These are phyloP conservation scores for Helianthus annuus DNA, from an alignment of 129 eudicot genomes.

Conservation along the genomic window HanXRQr2.0-SUNRISE NC_035449.2:5447829-5448328, in stretches of 20 bases:
- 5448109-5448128: not conserved
- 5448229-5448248: too few relatives aligned
- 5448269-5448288: too few relatives aligned
- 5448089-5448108: constrained; percentile 9
- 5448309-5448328: too few relatives aligned
- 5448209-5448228: too few relatives aligned
- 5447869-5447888: not conserved
- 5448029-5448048: constrained; percentile 7
- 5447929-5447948: constrained; percentile 1
- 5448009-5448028: not conserved
- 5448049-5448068: constrained; percentile 9
- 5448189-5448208: not conserved
- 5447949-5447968: constrained; percentile 5
- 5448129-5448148: constrained; percentile 1
- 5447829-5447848: not conserved
- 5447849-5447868: not conserved
- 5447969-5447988: constrained; percentile 11
- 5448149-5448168: not conserved
- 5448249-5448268: too few relatives aligned
- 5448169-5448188: not conserved
- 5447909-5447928: constrained; percentile 1
- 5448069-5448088: constrained; percentile 1
- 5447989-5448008: constrained; percentile 7
- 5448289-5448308: too few relatives aligned
- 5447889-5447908: constrained; percentile 3